Base-by-base conservation (phyloP, 305 asterid species). In the Solanum aculeatissimum region DNA sequence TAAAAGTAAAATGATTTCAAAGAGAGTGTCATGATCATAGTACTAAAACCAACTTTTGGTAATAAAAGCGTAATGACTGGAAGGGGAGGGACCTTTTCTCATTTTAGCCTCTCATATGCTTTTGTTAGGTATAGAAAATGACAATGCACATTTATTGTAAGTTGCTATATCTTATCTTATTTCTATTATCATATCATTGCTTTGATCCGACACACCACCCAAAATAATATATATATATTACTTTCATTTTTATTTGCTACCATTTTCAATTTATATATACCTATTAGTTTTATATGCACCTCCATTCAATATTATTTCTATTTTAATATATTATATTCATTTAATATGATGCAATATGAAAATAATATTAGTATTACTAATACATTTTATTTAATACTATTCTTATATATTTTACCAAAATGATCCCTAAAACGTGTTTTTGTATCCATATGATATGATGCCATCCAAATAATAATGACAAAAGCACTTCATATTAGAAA, bases 31-130 rank as follows among this genome's bases (percentile, higher is more conserved):
- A 75, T 25, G 43, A 43, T 72, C 42, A 72, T 72, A 47, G 42
- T 74, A 8, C 25, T 45, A 13, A 25, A 45, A 72, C 40, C 40
- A 45, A 74, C 58, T 74, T 74, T 25, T 74, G 81, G 9, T 74
- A 74, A 74, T 25, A 47, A 74, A 74, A 74, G 81, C 6, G 25
- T 14, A 74, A 49, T 49, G n/a, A 70, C 78, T 43, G 29, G 40
- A 29, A 18, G 63, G 15, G 43, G 51, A 29, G 65, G 85, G 74
- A 35, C 87, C 77, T 69, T 12, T 63, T 27, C 25, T 63, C 21
- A 55, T 69, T 35, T 55, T 68, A 85, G 82, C 87, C 85, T 85
- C 82, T 80, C 85, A 83, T 79, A 80, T 79, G 54, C 79, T 63
- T 79, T 42, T 70, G 85, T 57, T 74, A 35, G 83, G 84, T 83